Conservation (phyloP, 2,329 filamentous ascomycete genomes). For the Conoideocrella luteorostrata region DNA sequence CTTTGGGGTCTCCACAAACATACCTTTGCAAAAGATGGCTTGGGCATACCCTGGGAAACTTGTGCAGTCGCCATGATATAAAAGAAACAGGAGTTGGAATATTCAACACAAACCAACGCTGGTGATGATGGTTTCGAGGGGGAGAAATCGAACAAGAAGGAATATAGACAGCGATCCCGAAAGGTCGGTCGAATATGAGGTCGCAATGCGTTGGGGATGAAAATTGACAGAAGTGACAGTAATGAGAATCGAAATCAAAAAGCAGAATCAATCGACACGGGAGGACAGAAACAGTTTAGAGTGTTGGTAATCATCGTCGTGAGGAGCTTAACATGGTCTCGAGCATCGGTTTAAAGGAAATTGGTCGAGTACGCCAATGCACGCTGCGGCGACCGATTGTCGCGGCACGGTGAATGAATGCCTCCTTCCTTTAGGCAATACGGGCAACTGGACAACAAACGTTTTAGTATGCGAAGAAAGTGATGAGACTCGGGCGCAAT, state of each 20-base stretch:
- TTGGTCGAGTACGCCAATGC: constrained; percentile 4
- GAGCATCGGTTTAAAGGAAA: constrained; percentile 2
- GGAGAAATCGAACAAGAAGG: constrained; percentile 7
- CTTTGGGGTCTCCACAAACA: constrained; percentile 12
- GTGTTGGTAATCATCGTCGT: constrained; percentile 52
- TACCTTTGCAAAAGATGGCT: constrained; percentile 75
- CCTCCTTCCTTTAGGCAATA: background rate
- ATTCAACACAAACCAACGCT: constrained; percentile 17
- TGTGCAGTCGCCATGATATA: constrained; percentile 40
- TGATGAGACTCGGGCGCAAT: constrained; percentile 6
- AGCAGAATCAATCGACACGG: constrained; percentile 48
- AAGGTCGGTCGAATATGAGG: constrained; percentile 3
- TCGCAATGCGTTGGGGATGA: constrained; percentile 8
- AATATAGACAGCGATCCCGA: constrained; percentile 8
- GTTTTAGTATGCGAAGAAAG: background rate
- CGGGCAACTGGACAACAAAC: background rate
- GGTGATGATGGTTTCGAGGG: constrained; percentile 1
- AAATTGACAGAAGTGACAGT: constrained; percentile 24
- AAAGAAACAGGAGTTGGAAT: constrained; percentile 12
- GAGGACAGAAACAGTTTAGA: constrained; percentile 40
- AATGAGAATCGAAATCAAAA: constrained; percentile 39
- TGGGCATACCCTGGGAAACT: constrained; percentile 41
- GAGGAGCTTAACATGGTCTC: constrained; percentile 28
- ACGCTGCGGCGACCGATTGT: constrained; percentile 4
- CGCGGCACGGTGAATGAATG: constrained; percentile 3